phyloP scores from a whole-genome alignment of 2,329 filamentous ascomycete genomes.

The Atkinsonella texensis region DNA sequence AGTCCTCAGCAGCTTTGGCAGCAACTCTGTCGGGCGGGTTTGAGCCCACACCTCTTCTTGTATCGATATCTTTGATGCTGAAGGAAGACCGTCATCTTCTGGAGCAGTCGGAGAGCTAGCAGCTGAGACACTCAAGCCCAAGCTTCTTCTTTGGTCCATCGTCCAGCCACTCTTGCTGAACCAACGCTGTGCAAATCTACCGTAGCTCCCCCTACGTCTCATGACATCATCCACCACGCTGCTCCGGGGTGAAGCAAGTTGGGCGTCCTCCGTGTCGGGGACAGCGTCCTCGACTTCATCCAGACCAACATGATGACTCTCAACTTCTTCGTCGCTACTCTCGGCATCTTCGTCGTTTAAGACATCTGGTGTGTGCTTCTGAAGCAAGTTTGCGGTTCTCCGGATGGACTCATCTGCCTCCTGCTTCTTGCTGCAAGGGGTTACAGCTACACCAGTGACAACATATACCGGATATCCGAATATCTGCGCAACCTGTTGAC shows the following conservation, averaged over 20 bases:
- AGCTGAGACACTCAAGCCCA: conserved; percentile 48
- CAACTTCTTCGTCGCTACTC: conserved; percentile 35
- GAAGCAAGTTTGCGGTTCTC: conserved; percentile 39
- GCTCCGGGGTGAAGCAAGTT: conserved; percentile 28
- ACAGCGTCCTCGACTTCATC: conserved; percentile 34
- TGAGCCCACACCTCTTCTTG: conserved; percentile 24
- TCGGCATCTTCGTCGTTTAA: conserved; percentile 29
- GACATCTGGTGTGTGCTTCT: conserved; percentile 26
- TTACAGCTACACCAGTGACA: conserved; percentile 80
- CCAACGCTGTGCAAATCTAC: conserved; percentile 82
- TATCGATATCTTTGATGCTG: conserved; percentile 21
- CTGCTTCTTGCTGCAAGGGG: conserved; percentile 64
- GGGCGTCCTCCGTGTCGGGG: conserved; percentile 20
- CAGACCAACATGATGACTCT: conserved; percentile 19
- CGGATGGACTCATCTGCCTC: conserved; percentile 64
- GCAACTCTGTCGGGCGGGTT: conserved; percentile 33
- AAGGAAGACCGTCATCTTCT: conserved; percentile 10
- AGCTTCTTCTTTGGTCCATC: conserved; percentile 53
- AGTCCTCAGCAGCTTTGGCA: conserved; percentile 76
- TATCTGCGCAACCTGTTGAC: conserved; percentile 81
- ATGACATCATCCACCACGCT: conserved; percentile 86
- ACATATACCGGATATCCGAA: conserved; percentile 74
- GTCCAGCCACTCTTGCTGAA: conserved; percentile 79
- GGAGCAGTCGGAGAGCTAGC: conserved; percentile 8
- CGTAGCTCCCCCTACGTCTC: conserved; percentile 68